Evolutionary conservation across 2,329 filamentous ascomycete species (phyloP).

Genomic region (Colletotrichum tabaci): DNA sequence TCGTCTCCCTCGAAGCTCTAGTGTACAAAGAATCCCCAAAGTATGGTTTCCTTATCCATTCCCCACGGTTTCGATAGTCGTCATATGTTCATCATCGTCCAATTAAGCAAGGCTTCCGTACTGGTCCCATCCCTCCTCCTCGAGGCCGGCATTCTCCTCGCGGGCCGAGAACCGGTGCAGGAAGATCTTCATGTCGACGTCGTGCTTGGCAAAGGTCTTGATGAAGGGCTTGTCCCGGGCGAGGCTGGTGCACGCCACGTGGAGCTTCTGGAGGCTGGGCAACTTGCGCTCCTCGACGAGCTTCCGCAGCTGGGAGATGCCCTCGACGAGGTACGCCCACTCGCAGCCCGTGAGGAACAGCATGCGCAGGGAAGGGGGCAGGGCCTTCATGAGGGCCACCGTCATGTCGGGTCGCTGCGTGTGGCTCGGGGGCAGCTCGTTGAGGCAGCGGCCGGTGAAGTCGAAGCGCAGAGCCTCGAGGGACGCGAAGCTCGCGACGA

Average conservation of each 20-base stretch:
- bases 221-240: neutral
- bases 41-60: too few species aligned
- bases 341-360: neutral
- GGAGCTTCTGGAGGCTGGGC: neutral
- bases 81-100: too few species aligned
- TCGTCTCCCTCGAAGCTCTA: too few species aligned
- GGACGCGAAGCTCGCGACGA: neutral
- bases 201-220: neutral
- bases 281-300: neutral
- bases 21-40: too few species aligned
- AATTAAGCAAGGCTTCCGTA: neutral
- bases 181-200: neutral
- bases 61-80: too few species aligned
- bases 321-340: neutral
- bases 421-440: neutral
- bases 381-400: neutral
- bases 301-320: neutral
- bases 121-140: neutral
- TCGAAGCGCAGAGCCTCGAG: constrained; percentile 4
- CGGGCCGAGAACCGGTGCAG: neutral
- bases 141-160: neutral
- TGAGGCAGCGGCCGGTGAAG: neutral
- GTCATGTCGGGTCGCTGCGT: neutral
- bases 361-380: neutral
- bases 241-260: neutral